Evolutionary conservation across 495 filamentous ascomycete genomes (phyloP).

Genomic region (Trichocladium uniseriatum): DNA sequence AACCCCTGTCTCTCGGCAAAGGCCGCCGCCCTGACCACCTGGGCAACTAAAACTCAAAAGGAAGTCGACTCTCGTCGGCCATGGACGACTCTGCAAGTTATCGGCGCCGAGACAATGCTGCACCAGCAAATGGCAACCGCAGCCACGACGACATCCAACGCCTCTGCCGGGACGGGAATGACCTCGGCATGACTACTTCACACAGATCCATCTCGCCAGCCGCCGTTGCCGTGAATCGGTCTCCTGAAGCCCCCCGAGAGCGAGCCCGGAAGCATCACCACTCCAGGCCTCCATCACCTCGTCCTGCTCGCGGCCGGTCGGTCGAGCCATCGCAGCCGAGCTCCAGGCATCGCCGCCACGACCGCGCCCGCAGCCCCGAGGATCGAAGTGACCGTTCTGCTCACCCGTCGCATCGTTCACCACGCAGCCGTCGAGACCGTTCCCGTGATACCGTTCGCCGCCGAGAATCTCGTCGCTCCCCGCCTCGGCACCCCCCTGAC

Average conservation of each 20-base stretch:
- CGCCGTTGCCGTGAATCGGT: slow-evolving; percentile 24
- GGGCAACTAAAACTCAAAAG: slow-evolving; percentile 29
- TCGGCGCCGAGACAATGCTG: slow-evolving; percentile 23
- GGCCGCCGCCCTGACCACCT: slow-evolving; percentile 24
- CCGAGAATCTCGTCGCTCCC: slow-evolving; percentile 24
- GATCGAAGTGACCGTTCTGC: slow-evolving; percentile 20
- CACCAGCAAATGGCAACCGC: slow-evolving; percentile 30
- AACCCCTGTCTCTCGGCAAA: slow-evolving; percentile 30
- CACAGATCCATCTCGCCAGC: slow-evolving; percentile 25
- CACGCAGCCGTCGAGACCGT: slow-evolving; percentile 22
- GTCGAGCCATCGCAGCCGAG: slow-evolving; percentile 9
- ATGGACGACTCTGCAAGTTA: slow-evolving; percentile 24
- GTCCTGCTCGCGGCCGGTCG: slow-evolving; percentile 8
- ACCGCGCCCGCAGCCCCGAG: slow-evolving; percentile 28
- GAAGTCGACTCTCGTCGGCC: slow-evolving; percentile 24
- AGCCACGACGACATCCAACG: slow-evolving; percentile 18
- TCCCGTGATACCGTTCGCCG: slow-evolving; percentile 27
- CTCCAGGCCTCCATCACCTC: slow-evolving; percentile 6
- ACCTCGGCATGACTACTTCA: slow-evolving; percentile 33
- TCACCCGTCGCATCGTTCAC: slow-evolving; percentile 19
- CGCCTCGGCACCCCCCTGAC: slow-evolving; percentile 17
- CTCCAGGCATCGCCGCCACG: slow-evolving; percentile 13
- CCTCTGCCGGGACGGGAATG: slow-evolving; percentile 23
- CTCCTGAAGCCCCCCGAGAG: slow-evolving; percentile 15
- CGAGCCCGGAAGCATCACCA: slow-evolving; percentile 9